Conservation (phyloP, 1,284 basidiomycete genomes). For the Ustilago lituana region DNA sequence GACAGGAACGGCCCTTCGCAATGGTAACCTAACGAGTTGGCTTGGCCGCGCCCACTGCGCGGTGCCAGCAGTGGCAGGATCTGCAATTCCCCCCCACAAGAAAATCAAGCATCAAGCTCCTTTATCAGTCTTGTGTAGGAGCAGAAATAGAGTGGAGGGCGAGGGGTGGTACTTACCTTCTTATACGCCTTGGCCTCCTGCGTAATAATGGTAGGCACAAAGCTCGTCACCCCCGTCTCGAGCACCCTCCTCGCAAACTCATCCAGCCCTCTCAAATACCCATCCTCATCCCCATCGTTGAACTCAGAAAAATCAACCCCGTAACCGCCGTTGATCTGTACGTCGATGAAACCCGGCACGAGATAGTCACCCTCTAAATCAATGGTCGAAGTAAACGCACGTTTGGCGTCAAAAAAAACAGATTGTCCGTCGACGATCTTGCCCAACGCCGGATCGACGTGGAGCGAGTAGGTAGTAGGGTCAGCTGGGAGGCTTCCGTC, state of each 20-base stretch:
- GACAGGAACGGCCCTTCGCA: constrained; percentile 89
- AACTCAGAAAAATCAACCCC: constrained; percentile 85
- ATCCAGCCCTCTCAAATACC: constrained; percentile 72
- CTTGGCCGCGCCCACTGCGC: constrained; percentile 70
- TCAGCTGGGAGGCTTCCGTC: constrained; percentile 21
- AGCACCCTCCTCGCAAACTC: constrained; percentile 78
- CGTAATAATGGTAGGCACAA: constrained; percentile 68
- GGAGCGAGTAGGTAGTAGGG: constrained; percentile 27
- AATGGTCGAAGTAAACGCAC: constrained; percentile 17
- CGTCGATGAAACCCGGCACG: constrained; percentile 80
- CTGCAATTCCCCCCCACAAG: constrained; percentile 68
- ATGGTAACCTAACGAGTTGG: constrained; percentile 79
- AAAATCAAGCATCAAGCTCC: neutral
- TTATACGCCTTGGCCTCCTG: constrained; percentile 38
- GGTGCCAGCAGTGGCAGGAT: constrained; percentile 71
- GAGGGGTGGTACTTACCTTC: constrained; percentile 28
- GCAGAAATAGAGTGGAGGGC: too few relatives aligned
- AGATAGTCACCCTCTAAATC: constrained; percentile 34
- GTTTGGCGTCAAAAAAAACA: constrained; percentile 25
- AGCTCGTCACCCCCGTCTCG: constrained; percentile 88
- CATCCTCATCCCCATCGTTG: constrained; percentile 67
- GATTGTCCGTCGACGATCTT: constrained; percentile 37
- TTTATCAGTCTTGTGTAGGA: too few relatives aligned
- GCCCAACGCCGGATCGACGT: constrained; percentile 18
- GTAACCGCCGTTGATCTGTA: constrained; percentile 87